phyloP scores from a whole-genome alignment of 2,329 filamentous ascomycete species.

The Aspergillus caelatus region DNA sequence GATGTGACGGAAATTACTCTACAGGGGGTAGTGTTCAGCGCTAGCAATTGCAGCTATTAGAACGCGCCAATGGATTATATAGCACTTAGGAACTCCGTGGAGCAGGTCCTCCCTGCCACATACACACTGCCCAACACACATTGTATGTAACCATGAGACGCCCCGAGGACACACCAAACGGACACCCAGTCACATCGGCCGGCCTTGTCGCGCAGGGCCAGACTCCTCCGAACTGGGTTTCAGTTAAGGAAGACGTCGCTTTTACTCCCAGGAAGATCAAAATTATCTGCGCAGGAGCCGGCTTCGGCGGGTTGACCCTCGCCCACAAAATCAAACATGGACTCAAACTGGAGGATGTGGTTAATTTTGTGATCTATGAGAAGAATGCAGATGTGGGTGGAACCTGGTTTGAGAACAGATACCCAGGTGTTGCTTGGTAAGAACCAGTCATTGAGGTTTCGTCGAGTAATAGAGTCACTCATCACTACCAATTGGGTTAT shows the following conservation, averaged over 20 bases:
- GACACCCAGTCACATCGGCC: neutral
- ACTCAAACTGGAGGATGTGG: conserved; percentile 28
- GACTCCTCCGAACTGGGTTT: neutral
- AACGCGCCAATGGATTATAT: neutral
- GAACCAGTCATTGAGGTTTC: neutral
- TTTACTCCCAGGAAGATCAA: conserved; percentile 8
- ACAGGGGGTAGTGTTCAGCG: neutral
- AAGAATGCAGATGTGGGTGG: conserved; percentile 32
- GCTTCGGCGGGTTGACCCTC: conserved; percentile 37
- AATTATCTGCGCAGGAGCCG: conserved; percentile 24
- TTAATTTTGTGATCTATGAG: conserved; percentile 29
- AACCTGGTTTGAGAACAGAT: conserved; percentile 30
- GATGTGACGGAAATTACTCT: neutral
- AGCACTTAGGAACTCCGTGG: neutral
- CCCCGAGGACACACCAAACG: neutral
- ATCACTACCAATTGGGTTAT: neutral
- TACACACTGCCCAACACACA: neutral
- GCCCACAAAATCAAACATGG: conserved; percentile 43
- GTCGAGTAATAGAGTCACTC: neutral
- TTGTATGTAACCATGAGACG: neutral
- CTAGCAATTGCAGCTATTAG: neutral
- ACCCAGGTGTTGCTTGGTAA: conserved; percentile 37
- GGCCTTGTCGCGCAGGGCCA: neutral
- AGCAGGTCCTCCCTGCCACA: neutral
- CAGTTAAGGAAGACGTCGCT: neutral